These are phyloP conservation scores for Erigeron canadensis DNA, from an alignment of 129 eudicot species.

Conservation along the genomic window DNA sequence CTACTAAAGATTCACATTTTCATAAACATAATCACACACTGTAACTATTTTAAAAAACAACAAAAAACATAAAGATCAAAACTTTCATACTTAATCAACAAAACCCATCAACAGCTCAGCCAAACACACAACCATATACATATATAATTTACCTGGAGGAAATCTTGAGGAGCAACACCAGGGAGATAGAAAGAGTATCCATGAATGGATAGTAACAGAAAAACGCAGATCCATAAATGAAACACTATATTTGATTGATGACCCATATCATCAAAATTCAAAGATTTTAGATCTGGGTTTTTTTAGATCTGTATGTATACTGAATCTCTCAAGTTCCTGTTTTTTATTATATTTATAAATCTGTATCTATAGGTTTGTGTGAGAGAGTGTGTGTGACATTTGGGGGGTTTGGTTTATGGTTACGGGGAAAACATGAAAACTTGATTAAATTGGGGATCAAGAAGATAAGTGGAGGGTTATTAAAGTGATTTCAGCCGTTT, in stretches of 20 bases:
- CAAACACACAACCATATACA: neutral
- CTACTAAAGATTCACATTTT: neutral
- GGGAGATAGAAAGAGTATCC: conserved; percentile 56
- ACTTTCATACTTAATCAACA: conserved; percentile 8
- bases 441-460: conserved; percentile 28
- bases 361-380: neutral
- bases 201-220: conserved; percentile 32
- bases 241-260: conserved; percentile 28
- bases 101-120: no score
- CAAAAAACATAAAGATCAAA: neutral
- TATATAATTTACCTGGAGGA: conserved; percentile 39
- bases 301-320: conserved; percentile 11
- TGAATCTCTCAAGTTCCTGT: conserved; percentile 20
- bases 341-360: neutral
- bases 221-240: conserved; percentile 33
- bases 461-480: conserved; percentile 38
- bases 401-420: conserved; percentile 32
- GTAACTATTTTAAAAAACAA: neutral
- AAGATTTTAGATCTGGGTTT: conserved; percentile 31
- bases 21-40: neutral
- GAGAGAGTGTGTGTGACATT: neutral
- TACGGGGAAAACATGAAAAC: conserved; percentile 27
- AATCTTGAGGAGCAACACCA: conserved; percentile 72
- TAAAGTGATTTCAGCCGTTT: conserved; percentile 24
- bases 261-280: conserved; percentile 30